Evolutionary conservation across 192 early-diverging fungal species (phyloP).

Genomic region (Coemansia guatemalensis): DNA sequence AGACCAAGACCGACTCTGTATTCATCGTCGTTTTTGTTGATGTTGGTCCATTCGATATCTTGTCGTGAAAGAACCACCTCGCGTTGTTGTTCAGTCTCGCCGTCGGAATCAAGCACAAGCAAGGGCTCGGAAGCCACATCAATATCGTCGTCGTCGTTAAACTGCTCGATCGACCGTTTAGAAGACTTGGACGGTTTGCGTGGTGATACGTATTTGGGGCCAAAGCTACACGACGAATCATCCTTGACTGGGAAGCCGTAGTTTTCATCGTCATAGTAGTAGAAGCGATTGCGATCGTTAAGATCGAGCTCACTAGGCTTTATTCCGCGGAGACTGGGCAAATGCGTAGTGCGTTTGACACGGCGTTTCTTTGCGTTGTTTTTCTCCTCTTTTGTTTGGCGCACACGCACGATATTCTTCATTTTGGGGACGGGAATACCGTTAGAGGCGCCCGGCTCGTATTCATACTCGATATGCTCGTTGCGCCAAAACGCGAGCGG

Average conservation of each 20-base stretch:
- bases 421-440: constrained; percentile 30
- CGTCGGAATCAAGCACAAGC: constrained; percentile 15
- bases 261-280: constrained; percentile 48
- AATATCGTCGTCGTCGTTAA: constrained; percentile 45
- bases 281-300: constrained; percentile 29
- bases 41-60: constrained; percentile 33
- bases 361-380: constrained; percentile 37
- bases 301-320: constrained; percentile 28
- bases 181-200: constrained; percentile 5
- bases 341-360: background rate
- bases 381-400: constrained; percentile 47
- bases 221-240: constrained; percentile 20
- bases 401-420: constrained; percentile 48
- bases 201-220: constrained; percentile 12
- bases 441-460: constrained; percentile 8
- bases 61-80: constrained; percentile 34
- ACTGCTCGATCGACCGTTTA: constrained; percentile 7
- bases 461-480: constrained; percentile 53
- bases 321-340: constrained; percentile 31
- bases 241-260: constrained; percentile 34
- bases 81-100: constrained; percentile 6
- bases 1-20: constrained; percentile 35
- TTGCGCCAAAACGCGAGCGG: constrained; percentile 53
- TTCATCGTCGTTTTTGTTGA: constrained; percentile 12
- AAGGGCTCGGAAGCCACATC: constrained; percentile 15